phyloP scores from a whole-genome alignment of 2,329 filamentous ascomycete species.

The Trichoderma koningii region DNA sequence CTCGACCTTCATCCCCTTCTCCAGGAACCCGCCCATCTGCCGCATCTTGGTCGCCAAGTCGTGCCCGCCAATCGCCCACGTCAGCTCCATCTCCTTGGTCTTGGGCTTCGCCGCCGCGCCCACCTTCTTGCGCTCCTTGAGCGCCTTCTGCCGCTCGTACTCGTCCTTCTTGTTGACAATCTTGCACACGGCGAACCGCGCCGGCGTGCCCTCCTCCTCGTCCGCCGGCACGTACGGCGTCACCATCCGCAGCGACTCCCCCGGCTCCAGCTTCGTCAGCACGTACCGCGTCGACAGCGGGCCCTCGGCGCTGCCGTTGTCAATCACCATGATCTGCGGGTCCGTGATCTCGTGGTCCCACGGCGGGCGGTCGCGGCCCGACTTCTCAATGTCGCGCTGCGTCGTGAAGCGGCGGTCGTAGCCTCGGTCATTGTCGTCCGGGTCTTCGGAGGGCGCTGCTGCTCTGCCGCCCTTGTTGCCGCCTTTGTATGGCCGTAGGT shows the following conservation, averaged over 20 bases:
- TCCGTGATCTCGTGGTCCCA: constrained; percentile 50
- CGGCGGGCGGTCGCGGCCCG: constrained; percentile 44
- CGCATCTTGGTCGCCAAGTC: constrained; percentile 74
- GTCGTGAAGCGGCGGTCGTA: constrained; percentile 44
- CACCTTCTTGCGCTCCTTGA: constrained; percentile 49
- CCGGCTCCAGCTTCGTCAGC: constrained; percentile 43
- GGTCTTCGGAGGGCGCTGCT: neutral
- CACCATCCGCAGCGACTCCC: constrained; percentile 47
- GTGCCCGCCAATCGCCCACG: constrained; percentile 79
- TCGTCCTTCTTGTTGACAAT: constrained; percentile 62
- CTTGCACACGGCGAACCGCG: constrained; percentile 65
- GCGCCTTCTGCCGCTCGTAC: constrained; percentile 45
- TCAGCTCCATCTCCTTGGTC: constrained; percentile 80
- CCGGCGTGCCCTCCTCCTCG: constrained; percentile 31
- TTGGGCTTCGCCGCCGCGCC: constrained; percentile 47
- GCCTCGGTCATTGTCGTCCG: constrained; percentile 32
- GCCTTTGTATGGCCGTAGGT: neutral
- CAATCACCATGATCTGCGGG: constrained; percentile 46
- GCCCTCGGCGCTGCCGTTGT: constrained; percentile 43
- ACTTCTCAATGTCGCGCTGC: constrained; percentile 38
- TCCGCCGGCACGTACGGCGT: constrained; percentile 42
- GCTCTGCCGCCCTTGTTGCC: constrained; percentile 2
- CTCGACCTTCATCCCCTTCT: constrained; percentile 74
- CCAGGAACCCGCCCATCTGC: constrained; percentile 68
- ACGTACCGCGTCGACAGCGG: constrained; percentile 45